A percentile compares a stretch with the other conserved stretches of the same genome.
Evolutionary conservation across 345 rosid genomes (phyloP).

Genomic region (Salix suchowensis): DNA sequence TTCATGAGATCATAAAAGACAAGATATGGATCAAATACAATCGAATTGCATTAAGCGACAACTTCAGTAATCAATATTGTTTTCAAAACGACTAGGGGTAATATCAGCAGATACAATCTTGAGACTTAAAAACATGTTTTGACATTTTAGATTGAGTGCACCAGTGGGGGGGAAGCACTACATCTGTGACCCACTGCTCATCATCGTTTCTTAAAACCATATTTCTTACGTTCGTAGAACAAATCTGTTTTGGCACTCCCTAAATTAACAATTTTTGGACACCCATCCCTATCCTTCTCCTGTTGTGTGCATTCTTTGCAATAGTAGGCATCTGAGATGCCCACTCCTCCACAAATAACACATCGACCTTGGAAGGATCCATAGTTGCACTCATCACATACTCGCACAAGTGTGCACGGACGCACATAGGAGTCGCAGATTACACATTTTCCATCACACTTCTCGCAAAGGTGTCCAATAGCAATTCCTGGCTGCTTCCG

Average conservation of each 20-base stretch:
- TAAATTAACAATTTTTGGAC: conserved; percentile 42
- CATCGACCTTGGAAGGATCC: conserved; percentile 74
- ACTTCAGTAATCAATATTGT: neutral
- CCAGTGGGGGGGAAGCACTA: too few relatives aligned
- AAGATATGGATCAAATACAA: neutral
- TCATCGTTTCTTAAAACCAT: conserved; percentile 45
- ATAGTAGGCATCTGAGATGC: conserved; percentile 66
- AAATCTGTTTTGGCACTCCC: conserved; percentile 43
- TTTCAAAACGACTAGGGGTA: neutral
- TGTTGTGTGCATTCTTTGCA: conserved; percentile 76
- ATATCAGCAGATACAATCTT: neutral
- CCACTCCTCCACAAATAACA: conserved; percentile 67
- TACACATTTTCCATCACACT: conserved; percentile 66
- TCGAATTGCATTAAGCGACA: neutral
- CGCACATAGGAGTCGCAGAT: conserved; percentile 66
- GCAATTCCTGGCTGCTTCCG: conserved; percentile 75
- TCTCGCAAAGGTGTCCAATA: conserved; percentile 63
- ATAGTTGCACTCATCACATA: conserved; percentile 71
- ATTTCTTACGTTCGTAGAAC: conserved; percentile 42
- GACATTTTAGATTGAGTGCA: neutral
- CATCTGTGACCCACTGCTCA: neutral
- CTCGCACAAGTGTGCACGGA: conserved; percentile 67
- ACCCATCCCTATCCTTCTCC: conserved; percentile 56
- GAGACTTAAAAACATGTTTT: neutral
- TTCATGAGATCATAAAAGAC: neutral